A percentile compares a stretch with the other conserved stretches of the same genome.
Evolutionary conservation across 345 rosid species (phyloP).

Genomic region (Melaleuca quinquenervia): DNA sequence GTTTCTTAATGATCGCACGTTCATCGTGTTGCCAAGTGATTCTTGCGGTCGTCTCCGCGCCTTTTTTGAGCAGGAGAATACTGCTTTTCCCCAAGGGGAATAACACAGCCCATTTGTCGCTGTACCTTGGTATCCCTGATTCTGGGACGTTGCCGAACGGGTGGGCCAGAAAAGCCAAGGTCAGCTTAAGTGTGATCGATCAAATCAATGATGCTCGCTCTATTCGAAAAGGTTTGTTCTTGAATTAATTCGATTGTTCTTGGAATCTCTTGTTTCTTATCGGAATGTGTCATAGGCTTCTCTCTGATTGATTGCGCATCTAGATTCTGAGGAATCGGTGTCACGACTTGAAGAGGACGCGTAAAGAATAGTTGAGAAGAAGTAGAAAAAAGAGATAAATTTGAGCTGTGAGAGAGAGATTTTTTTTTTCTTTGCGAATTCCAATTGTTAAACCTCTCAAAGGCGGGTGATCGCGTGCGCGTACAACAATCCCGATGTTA

Average conservation of each 20-base stretch:
- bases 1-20: not conserved
- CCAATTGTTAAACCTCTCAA: not conserved
- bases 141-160: conserved; percentile 24
- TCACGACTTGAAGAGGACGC: not conserved
- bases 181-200: conserved; percentile 27
- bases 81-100: conserved; percentile 38
- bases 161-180: conserved; percentile 40
- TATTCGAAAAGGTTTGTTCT: conserved; percentile 13
- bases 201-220: conserved; percentile 22
- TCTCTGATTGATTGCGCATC: not conserved
- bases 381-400: not conserved
- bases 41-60: not conserved
- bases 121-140: conserved; percentile 38
- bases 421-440: too few species aligned
- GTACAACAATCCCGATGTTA: not conserved
- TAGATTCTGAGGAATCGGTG: not conserved
- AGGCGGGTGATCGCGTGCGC: not conserved
- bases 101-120: conserved; percentile 25
- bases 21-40: not conserved
- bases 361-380: not conserved
- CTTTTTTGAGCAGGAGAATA: conserved; percentile 21
- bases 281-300: not conserved
- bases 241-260: not conserved
- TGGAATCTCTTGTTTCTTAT: not conserved
- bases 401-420: not conserved